Conservation (phyloP, 1,284 basidiomycete species). For the Rhodotorula sp. region DNA sequence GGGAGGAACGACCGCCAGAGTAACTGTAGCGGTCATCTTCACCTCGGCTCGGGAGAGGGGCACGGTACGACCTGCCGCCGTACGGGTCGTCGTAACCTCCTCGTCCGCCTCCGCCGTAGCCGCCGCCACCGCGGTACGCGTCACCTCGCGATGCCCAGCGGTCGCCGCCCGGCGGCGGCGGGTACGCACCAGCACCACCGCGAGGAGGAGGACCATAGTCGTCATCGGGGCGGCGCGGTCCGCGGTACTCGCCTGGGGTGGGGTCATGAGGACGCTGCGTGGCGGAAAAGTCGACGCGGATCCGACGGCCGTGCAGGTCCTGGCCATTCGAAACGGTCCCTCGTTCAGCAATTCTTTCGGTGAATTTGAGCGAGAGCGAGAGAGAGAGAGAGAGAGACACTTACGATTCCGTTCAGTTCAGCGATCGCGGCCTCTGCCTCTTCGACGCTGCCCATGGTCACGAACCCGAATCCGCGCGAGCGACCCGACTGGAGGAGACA, state of each 20-base stretch:
- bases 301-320: conserved; percentile 91
- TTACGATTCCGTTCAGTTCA: conserved; percentile 85
- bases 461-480: conserved; percentile 96
- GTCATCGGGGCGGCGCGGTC: conserved; percentile 66
- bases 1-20: not conserved
- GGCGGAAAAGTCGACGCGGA: conserved; percentile 95
- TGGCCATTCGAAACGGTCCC: conserved; percentile 45
- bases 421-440: conserved; percentile 84
- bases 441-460: conserved; percentile 82
- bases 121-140: not conserved
- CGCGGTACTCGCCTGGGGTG: conserved; percentile 97
- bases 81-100: not conserved
- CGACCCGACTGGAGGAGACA: conserved; percentile 70
- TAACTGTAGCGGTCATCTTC: conserved; percentile 8
- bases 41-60: not conserved
- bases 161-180: not conserved
- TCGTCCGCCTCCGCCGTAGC: not conserved
- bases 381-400: conserved; percentile 47
- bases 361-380: too few species aligned
- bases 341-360: not conserved
- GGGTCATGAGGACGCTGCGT: conserved; percentile 90
- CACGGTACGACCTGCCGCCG: not conserved
- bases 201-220: conserved; percentile 4
- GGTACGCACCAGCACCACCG: not conserved
- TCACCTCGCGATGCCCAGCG: conserved; percentile 1